phyloP scores from a whole-genome alignment of 148 eudicot species.

The Pouteria glomerata region DNA sequence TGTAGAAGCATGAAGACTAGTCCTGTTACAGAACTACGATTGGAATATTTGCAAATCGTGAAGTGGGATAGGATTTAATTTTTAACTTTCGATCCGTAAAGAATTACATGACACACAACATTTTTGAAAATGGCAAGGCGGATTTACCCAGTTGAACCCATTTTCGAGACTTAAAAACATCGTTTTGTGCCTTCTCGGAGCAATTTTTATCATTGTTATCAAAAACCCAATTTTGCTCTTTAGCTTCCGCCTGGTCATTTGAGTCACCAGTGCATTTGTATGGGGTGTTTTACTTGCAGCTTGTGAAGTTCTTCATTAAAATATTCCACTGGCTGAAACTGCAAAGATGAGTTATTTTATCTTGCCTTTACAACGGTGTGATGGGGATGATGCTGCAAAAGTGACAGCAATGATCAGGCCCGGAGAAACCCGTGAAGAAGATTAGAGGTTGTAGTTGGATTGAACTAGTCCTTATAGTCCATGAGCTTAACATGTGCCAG shows the following conservation, averaged over 20 bases:
- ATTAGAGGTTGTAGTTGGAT: slow-evolving; percentile 33
- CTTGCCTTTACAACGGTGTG: slow-evolving; percentile 12
- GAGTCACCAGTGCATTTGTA: slow-evolving; percentile 22
- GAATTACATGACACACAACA: slow-evolving; percentile 12
- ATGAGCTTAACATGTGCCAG: slow-evolving; percentile 32
- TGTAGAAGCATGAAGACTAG: slow-evolving; percentile 15
- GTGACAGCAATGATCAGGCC: slow-evolving; percentile 32
- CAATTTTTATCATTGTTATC: slow-evolving; percentile 15
- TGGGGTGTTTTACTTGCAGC: slow-evolving; percentile 35
- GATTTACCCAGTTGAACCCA: slow-evolving; percentile 22
- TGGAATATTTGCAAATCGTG: slow-evolving; percentile 32
- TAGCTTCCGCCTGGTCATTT: slow-evolving; percentile 27
- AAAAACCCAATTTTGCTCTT: slow-evolving; percentile 23
- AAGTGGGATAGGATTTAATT: slow-evolving; percentile 22
- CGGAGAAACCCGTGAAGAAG: slow-evolving; percentile 21
- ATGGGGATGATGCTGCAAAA: slow-evolving; percentile 33
- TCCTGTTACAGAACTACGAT: slow-evolving; percentile 27
- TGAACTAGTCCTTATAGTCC: slow-evolving; percentile 22
- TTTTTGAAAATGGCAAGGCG: slow-evolving; percentile 26
- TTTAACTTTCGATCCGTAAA: slow-evolving; percentile 20
- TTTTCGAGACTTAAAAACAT: no score
- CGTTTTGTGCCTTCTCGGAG: slow-evolving; percentile 18
- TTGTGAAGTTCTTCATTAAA: slow-evolving; percentile 22
- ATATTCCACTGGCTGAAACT: slow-evolving; percentile 25
- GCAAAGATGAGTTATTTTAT: slow-evolving; percentile 27